These are phyloP conservation scores for Apodospora peruviana DNA, from an alignment of 495 filamentous ascomycete genomes.

Conservation along the genomic window DNA sequence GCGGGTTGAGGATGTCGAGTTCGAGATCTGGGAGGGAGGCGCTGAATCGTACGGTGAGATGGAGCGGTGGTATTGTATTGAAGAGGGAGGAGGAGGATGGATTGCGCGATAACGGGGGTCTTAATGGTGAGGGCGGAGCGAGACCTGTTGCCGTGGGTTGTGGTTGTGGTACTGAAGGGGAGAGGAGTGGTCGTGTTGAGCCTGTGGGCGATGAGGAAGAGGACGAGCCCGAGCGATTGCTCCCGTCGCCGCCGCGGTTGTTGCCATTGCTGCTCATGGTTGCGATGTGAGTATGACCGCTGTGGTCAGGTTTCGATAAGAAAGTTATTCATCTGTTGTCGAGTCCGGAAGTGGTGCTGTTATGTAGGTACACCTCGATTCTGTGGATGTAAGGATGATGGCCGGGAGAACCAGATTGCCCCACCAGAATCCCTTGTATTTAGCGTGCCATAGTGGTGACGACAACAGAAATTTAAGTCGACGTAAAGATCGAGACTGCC, in stretches of 20 bases:
- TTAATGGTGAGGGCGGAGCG: slow-evolving; percentile 5
- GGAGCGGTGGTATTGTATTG: slow-evolving; percentile 42
- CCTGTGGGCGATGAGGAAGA: slow-evolving; percentile 13
- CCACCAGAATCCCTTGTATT: neutral
- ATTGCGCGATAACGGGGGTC: slow-evolving; percentile 3
- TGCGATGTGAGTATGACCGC: neutral
- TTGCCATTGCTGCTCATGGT: slow-evolving; percentile 12
- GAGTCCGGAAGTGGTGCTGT: neutral
- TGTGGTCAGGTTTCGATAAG: neutral
- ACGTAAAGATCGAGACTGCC: neutral
- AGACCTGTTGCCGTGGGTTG: slow-evolving; percentile 6
- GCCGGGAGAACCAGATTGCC: neutral
- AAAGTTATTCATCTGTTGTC: neutral
- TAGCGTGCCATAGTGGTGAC: neutral
- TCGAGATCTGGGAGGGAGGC: slow-evolving; percentile 76
- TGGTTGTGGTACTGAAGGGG: neutral
- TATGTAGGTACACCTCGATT: neutral
- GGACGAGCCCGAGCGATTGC: slow-evolving; percentile 13
- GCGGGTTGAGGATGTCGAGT: slow-evolving; percentile 63
- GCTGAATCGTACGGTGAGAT: slow-evolving; percentile 83
- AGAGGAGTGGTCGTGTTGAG: slow-evolving; percentile 1
- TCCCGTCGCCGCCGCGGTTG: slow-evolving; percentile 1
- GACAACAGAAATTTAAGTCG: neutral
- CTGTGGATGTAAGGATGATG: too few relatives aligned
- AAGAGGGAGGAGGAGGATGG: slow-evolving; percentile 3